Evolutionary conservation across 139 green algal species (phyloP).

Genomic region (Haematococcus sp.): DNA sequence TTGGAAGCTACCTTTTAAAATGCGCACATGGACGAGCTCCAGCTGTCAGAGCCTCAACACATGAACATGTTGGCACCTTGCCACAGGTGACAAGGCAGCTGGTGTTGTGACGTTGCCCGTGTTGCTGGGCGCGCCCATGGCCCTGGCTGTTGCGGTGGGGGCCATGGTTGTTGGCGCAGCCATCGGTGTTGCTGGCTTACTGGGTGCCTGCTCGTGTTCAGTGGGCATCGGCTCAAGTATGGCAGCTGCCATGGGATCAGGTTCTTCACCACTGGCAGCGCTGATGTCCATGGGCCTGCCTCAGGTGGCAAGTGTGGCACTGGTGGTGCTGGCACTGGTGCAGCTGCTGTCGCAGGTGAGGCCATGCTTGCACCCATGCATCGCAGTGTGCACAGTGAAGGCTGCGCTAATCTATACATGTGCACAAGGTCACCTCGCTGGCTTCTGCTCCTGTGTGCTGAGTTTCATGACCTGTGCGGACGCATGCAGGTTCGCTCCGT

Average conservation of each 20-base stretch:
- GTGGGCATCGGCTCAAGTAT: neutral
- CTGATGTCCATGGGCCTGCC: neutral
- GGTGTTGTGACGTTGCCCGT: slow-evolving; percentile 59
- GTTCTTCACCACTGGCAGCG: neutral
- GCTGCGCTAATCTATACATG: too few species aligned
- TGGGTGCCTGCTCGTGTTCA: neutral
- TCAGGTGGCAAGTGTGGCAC: neutral
- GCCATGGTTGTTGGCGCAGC: neutral
- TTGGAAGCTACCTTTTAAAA: too few species aligned
- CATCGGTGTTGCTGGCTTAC: slow-evolving; percentile 2
- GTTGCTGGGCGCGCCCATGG: slow-evolving; percentile 30
- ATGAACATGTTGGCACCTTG: too few species aligned
- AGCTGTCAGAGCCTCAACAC: too few species aligned
- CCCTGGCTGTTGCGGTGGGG: slow-evolving; percentile 9
- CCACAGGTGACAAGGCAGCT: slow-evolving; percentile 34
- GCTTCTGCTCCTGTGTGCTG: neutral
- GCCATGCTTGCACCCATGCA: too few species aligned
- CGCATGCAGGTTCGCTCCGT: neutral
- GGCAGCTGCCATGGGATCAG: neutral
- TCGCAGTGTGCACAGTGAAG: too few species aligned
- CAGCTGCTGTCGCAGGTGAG: slow-evolving; percentile 6
- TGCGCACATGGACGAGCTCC: too few species aligned
- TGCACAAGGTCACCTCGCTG: neutral
- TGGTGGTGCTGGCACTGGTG: slow-evolving; percentile 7
- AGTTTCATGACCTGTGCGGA: neutral